Conservation (phyloP, 495 filamentous ascomycete species). For the Penicillium malachiteum region DNA sequence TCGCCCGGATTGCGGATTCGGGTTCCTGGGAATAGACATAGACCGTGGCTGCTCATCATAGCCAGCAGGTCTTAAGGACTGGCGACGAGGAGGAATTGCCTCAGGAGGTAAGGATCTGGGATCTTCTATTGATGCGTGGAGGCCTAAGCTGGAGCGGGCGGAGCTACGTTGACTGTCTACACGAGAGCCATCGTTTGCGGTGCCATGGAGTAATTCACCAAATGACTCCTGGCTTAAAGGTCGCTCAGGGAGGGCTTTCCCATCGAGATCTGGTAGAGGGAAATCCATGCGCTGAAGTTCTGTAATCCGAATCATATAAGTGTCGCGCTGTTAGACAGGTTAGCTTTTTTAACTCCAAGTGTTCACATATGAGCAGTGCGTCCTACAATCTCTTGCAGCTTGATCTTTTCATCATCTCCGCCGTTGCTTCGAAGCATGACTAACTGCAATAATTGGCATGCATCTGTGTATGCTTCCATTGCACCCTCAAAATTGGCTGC, state of each 20-base stretch:
- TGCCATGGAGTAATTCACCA: conserved; percentile 44
- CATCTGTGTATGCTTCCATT: conserved; percentile 86
- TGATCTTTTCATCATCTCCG: conserved; percentile 76
- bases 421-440: conserved; percentile 82
- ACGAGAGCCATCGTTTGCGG: conserved; percentile 42
- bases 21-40: background rate
- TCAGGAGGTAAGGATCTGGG: conserved; percentile 20
- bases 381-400: conserved; percentile 86
- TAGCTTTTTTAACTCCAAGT: conserved; percentile 11
- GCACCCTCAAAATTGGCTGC: conserved; percentile 92
- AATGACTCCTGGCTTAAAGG: conserved; percentile 70
- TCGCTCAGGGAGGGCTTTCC: conserved; percentile 73
- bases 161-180: conserved; percentile 22
- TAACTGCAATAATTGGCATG: conserved; percentile 76
- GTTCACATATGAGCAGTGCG: background rate
- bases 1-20: conserved; percentile 18
- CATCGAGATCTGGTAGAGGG: conserved; percentile 50
- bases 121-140: conserved; percentile 24
- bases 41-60: conserved; percentile 2
- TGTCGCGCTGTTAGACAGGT: conserved; percentile 61
- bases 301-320: conserved; percentile 82
- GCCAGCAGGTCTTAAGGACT: conserved; percentile 38
- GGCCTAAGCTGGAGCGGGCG: conserved; percentile 17
- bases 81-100: conserved; percentile 38
- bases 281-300: conserved; percentile 74